Evolutionary conservation across 768 basidiomycete genomes (phyloP), one percentile per base, ranked within the genome.

Genomic region (Tylopilus rubrobrunneus): DNA sequence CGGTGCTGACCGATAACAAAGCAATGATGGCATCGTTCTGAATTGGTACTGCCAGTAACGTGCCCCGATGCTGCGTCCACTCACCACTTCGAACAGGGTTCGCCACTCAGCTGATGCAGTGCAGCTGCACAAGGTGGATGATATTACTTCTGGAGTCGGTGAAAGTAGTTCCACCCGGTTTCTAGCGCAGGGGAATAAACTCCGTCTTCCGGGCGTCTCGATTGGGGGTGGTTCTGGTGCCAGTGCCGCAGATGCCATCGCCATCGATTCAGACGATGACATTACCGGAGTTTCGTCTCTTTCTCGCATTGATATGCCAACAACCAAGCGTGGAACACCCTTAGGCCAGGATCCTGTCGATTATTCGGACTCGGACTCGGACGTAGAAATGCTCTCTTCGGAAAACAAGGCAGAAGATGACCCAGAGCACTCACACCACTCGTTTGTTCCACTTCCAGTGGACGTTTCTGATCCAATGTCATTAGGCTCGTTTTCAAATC

Each of bases 21-120:
- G 68, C 8, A 64, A 60, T 40, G 68, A 71, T 21, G 62, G 66
- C 2, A 65, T 70, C 25, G 47, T 63, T 40, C 37, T 70, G 44
- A 66, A 68, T 51, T 71, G 70, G 70, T 65, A 63, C 43, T 45
- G 19, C 33, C 14, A 45, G 10, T 46, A 25, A 39, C 41, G 36
- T 31, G 5, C 17, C 44, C 49, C 19, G 10, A 34, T 29, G 27
- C 14, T 49, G 15, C 52, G 48, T 42, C 31, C 23, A 11, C 49
- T 65, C 9, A 69, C 40, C n/a, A 7, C 29, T 31, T 31, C 47
- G 33, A 44, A 49, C 52, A 65, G 61, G 65, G 56, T 65, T 19
- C 55, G 52, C 45, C 40, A 51, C 29, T 55, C 50, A 14, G 56
- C 48, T 21, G 34, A 23, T 37, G 31, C 5, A n/a, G 34, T 52